Evolutionary conservation across 306 rosid genomes (phyloP), one percentile per base, ranked within the genome.

Genomic region (Luffa aegyptiaca): DNA sequence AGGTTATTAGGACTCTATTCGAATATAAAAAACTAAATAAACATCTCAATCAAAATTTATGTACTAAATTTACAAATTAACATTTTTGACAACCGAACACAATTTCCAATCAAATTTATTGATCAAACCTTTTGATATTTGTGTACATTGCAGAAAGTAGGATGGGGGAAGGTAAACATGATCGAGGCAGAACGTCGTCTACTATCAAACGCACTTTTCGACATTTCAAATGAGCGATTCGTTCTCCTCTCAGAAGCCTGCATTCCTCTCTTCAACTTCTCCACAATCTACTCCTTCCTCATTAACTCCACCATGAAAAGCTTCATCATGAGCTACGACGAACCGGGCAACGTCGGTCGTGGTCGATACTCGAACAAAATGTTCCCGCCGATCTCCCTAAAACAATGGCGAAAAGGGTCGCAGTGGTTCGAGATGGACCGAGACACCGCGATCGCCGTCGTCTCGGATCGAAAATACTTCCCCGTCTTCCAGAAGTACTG

Each of bases 211-310:
- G 86, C 90, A n/a, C 73, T 85, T 1, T 87, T 88, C 2, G 87
- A 88, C 53, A 63, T 85, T 80, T 88, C 90, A n/a, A 88, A 85
- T 51, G 84, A 85, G 61, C 81, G 90, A 36, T 88, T 88, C 58
- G 73, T 85, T 11, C 74, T 82, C n/a, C 86, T 88, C 11, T 88
- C 89, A 0, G 89, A 88, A 75, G 46, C 86, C 11, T 85, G 91
- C 83, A 84, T 84, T 49, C 91, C 78, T 33, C 79, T 84, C 3
- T 85, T 83, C 61, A 85, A 82, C 83, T 85, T 88, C 81, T 63
- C 84, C 16, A 88, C 78, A 6, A 8, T 85, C 65, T 88, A 88
- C 83, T 37, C n/a, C 9, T 78, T 81, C 83, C 83, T 88, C 1
- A 69, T 69, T 46, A 74, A 82, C 84, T 83, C 89, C 73, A 84